Base-by-base conservation (phyloP, 2,329 filamentous ascomycete species). In the Orbilia brochopaga region DNA sequence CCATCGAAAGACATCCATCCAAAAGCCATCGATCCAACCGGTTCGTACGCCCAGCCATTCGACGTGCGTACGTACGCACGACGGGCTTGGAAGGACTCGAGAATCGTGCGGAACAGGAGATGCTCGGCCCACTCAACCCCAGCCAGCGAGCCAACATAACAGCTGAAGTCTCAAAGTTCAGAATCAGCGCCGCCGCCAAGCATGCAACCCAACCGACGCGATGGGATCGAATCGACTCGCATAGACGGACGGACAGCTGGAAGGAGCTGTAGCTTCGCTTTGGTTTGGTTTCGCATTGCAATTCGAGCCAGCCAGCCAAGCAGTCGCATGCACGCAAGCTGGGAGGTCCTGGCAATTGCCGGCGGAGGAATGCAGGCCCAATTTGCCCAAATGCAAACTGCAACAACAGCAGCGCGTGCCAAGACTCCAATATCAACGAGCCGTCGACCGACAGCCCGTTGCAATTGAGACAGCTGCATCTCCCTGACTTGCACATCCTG, bases 371-470 rank as follows among this genome's bases (percentile, higher is more conserved):
- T 42, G 37, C 37, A 6, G 37, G 37, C 13, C 37, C 13, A 37
- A 42, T 42, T 42, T 42, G 37, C 37, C 37, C 37, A 42, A 42
- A 42, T 42, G 37, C 37, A 42, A 42, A 42, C 37, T 42, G 37
- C 37, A 42, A 42, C 37, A 42, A 42, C 37, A 8, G 27, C 27
- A 42, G 37, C 37, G 37, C 37, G 37, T 42, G 37, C 37, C 37
- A 42, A 42, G 37, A 42, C 37, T 42, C 13, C 5, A 42, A 42
- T 42, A 42, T 42, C 37, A 42, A 42, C 11, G n/a, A 42, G 13
- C 11, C 13, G 37, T 42, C 37, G 37, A 42, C 37, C 37, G n/a
- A 42, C 37, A 42, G 37, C 37, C 11, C 37, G 27, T 42, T 42
- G 2, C 37, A 42, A 42, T 42, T 42, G 37, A 42, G 37, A 42